phyloP scores from a whole-genome alignment of 2,329 filamentous ascomycete species.

The Aureobasidium sp. region DNA sequence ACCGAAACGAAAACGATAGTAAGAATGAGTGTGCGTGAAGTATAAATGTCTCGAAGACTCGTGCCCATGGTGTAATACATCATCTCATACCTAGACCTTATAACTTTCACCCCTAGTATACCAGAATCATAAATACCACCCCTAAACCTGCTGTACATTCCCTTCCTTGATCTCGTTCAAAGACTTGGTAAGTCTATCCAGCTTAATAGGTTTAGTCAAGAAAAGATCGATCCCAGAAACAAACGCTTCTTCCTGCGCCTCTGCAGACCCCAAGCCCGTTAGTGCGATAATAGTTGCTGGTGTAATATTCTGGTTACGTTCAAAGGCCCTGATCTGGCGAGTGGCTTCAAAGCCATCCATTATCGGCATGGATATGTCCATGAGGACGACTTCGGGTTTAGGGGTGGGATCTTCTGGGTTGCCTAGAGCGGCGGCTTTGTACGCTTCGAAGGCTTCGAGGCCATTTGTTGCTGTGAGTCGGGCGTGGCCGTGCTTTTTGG shows the following conservation, averaged over 20 bases:
- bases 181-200: slow-evolving; percentile 43
- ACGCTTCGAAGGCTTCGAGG: slow-evolving; percentile 50
- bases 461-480: slow-evolving; percentile 46
- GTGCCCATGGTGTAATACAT: no score
- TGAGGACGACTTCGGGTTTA: slow-evolving; percentile 44
- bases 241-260: slow-evolving; percentile 34
- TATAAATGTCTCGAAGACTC: no score
- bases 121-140: no score
- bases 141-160: no score
- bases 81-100: no score
- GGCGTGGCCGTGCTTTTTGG: slow-evolving; percentile 25
- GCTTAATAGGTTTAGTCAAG: slow-evolving; percentile 35
- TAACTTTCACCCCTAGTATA: no score
- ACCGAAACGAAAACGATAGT: no score
- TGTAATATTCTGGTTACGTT: slow-evolving; percentile 11
- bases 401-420: slow-evolving; percentile 4
- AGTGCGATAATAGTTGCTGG: slow-evolving; percentile 34
- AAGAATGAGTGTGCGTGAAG: no score
- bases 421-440: slow-evolving; percentile 33
- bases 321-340: slow-evolving; percentile 15
- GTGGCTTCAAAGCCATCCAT: slow-evolving; percentile 21
- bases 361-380: slow-evolving; percentile 36
- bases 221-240: slow-evolving; percentile 34
- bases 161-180: no score
- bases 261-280: slow-evolving; percentile 34